These are phyloP conservation scores for Dalbergia oliveri DNA, from an alignment of 306 rosid genomes.

Conservation along the genomic window DNA sequence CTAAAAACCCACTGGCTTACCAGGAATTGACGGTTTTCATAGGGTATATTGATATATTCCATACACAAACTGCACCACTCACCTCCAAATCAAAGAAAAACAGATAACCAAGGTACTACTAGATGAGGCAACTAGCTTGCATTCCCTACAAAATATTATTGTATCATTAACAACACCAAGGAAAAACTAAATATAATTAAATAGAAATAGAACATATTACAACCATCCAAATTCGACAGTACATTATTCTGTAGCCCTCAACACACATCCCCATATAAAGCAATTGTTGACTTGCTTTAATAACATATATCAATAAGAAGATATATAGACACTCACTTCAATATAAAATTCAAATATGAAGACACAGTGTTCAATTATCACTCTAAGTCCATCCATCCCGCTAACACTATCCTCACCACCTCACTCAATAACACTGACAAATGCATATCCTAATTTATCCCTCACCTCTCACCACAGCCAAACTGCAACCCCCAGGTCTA, in stretches of 20 bases:
- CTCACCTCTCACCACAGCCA: constrained; percentile 7
- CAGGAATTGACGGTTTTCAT: background rate
- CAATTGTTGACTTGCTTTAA: background rate
- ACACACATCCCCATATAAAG: background rate
- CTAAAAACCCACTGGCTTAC: background rate
- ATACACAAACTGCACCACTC: constrained; percentile 35
- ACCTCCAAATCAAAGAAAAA: constrained; percentile 26
- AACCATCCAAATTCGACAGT: background rate
- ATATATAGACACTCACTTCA: background rate
- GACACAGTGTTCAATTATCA: background rate
- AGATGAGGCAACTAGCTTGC: background rate
- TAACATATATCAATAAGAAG: background rate
- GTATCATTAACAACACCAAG: background rate
- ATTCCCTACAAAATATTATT: constrained; percentile 19
- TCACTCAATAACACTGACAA: background rate
- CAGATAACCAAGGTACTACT: background rate
- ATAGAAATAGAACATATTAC: background rate
- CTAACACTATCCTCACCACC: background rate
- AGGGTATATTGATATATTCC: constrained; percentile 9
- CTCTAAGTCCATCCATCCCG: background rate
- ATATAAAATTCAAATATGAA: background rate
- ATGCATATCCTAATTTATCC: background rate
- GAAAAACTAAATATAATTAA: background rate
- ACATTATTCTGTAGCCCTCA: background rate
- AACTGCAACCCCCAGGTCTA: background rate